phyloP scores from a whole-genome alignment of 2,329 filamentous ascomycete genomes.

The Alternaria atra region DNA sequence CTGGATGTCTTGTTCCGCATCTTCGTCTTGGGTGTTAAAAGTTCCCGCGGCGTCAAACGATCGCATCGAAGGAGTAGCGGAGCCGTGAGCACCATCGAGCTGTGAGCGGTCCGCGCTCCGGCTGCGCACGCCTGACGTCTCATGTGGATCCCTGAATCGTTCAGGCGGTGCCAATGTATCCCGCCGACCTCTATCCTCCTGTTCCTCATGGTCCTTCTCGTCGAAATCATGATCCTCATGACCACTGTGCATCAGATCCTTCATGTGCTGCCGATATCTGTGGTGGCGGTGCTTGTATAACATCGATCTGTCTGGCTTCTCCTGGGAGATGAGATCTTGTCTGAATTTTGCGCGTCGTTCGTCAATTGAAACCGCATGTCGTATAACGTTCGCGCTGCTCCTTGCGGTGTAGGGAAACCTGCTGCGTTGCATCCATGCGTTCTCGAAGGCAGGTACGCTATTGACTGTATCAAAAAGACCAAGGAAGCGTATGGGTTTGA shows the following conservation, averaged over 20 bases:
- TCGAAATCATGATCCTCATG: constrained; percentile 20
- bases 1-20: constrained; percentile 73
- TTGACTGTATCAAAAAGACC: constrained; percentile 87
- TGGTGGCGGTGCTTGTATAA: constrained; percentile 43
- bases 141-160: constrained; percentile 45
- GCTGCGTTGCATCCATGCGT: constrained; percentile 76
- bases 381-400: constrained; percentile 66
- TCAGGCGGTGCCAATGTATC: constrained; percentile 41
- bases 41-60: constrained; percentile 39
- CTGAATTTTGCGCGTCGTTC: constrained; percentile 76
- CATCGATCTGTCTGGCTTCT: constrained; percentile 41
- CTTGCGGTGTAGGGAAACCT: constrained; percentile 75
- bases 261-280: constrained; percentile 31
- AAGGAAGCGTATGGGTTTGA: constrained; percentile 76
- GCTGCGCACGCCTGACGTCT: constrained; percentile 45
- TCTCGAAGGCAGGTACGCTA: constrained; percentile 79
- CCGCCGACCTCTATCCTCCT: constrained; percentile 28
- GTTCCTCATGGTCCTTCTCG: constrained; percentile 19
- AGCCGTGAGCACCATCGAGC: constrained; percentile 20
- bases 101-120: constrained; percentile 42
- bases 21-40: constrained; percentile 44
- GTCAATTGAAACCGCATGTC: constrained; percentile 75
- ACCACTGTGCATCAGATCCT: constrained; percentile 18
- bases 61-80: constrained; percentile 42
- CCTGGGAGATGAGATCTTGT: constrained; percentile 69